Evolutionary conservation across 139 green algal genomes (phyloP), one percentile per base, ranked within the genome.

Genomic region (Zygnema cylindricum): DNA sequence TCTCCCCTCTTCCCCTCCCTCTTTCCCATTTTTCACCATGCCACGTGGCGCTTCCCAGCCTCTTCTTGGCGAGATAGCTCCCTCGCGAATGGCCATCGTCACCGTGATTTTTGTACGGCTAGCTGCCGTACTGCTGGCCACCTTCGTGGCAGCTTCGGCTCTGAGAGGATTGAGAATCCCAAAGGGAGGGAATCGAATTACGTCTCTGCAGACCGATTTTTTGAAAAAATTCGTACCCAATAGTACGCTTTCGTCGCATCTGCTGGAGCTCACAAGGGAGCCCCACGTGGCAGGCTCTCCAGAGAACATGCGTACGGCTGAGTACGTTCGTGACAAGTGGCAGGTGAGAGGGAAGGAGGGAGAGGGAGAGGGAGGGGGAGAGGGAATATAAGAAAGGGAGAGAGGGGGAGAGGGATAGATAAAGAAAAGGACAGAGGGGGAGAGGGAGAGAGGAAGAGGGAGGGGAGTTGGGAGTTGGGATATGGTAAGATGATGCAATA

Each of bases 221-320:
- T 25, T 7, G 49, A 63, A 63, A 16, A 63, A 63, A 16, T 63
- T 63, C 49, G 49, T 7, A 63, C 7, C 16, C 77, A 84, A 84
- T 33, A 63, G 55, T 38, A 73, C 21, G 2, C 2, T 82, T 7
- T 54, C 82, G 41, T 11, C 30, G 3, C 55, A 87, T 82, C 43
- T 87, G 30, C 7, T 69, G 41, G 25, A 84, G 23, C 57, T 87
- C 32, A 87, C 82, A 25, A n/a, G 33, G n/a, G 69, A 82, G 22
- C 82, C 82, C 30, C 82, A 87, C 43, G 23, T 87, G n/a, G 82
- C 82, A 30, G 82, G 82, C 25, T 82, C 82, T 22, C 55, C 38
- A 7, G 32, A 82, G 77, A 87, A 87, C 82, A 69, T 87, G 11
- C 39, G 55, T 11, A 82, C 82, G 81, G 82, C 82, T 2, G 43